Evolutionary conservation across 441 rosid species (phyloP), one percentile per base, ranked within the genome.

Genomic region (Flueggea neowawraea): DNA sequence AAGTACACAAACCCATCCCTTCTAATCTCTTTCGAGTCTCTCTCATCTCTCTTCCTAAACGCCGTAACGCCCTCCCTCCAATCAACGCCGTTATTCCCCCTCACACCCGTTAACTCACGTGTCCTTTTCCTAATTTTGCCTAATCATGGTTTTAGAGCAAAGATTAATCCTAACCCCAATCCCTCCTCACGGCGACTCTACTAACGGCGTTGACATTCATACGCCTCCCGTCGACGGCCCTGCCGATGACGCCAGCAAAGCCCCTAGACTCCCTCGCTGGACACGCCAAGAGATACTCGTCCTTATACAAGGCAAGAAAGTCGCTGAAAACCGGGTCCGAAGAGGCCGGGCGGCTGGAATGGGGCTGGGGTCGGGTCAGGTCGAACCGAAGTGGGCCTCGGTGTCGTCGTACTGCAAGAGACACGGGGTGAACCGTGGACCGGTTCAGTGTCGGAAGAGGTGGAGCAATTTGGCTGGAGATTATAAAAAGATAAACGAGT

Each of bases 381-480:
- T 84, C 56, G 98, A 95, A 70, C 92, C 97, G 1, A 95, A 95
- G 70, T 91, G 98, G 99, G 91, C 96, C 0, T 81, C 92, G 6
- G 92, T 95, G 2, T 95, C 99, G 0, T 89, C 97, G 9, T 95
- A 95, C 74, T 95, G 99, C 36, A 85, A 80, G 44, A 71, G 90
- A 52, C 95, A 91, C 72, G 98, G 98, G 0, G 99, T 91, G 58
- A 88, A 91, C 79, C 78, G 99, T 8, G 99, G 96, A 0, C 98
- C 99, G 28, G 90, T 95, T 13, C 99, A 91, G 96, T 95, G 98
- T 73, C 94, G 98, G 44, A 95, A 95, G 71, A 74, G 98, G 61
- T 95, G 98, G 98, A 91, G 98, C 67, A 95, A 95, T 75, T 80
- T 95, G 45, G 85, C 97, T 16, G 96, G 99, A 15, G 99, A 95